Percentiles rank a stretch among this genome's conserved stretches.
These are phyloP conservation scores for Coffea canephora DNA, from an alignment of 257 asterid species.

Conservation along the genomic window DNA sequence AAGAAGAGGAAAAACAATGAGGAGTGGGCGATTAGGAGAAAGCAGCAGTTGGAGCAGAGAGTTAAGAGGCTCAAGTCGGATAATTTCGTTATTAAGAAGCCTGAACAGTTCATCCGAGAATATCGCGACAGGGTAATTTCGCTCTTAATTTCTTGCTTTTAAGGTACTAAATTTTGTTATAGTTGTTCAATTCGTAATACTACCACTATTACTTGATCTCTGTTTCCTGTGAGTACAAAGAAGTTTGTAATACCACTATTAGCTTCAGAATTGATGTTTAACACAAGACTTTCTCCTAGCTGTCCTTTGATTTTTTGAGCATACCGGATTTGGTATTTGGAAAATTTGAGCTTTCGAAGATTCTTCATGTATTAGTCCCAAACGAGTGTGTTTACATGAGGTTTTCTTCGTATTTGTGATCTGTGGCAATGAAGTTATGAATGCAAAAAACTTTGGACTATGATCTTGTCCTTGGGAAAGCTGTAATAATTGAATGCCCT, in stretches of 20 bases:
- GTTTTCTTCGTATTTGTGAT: too few species aligned
- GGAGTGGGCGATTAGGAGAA: constrained; percentile 81
- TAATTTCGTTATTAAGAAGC: constrained; percentile 59
- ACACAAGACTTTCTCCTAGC: too few species aligned
- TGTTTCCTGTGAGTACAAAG: not conserved
- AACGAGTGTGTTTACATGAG: not conserved
- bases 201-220: not conserved
- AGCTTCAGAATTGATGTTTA: not conserved
- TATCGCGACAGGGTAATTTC: constrained; percentile 64
- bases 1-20: constrained; percentile 93
- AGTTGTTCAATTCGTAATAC: not conserved
- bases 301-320: not conserved
- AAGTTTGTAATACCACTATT: not conserved
- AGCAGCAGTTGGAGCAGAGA: constrained; percentile 62
- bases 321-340: not conserved
- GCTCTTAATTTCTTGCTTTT: not conserved
- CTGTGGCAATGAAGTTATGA: not conserved
- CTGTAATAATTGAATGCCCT: not conserved
- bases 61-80: constrained; percentile 51
- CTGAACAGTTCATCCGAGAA: constrained; percentile 81
- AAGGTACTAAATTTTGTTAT: not conserved
- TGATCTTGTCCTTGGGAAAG: not conserved
- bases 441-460: not conserved
- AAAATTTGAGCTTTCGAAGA: not conserved
- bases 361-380: not conserved